Percentiles rank a stretch among this genome's conserved stretches.
phyloP scores from a whole-genome alignment of 352 stramenopile genomes.

The Phytophthora pinifolia region DNA sequence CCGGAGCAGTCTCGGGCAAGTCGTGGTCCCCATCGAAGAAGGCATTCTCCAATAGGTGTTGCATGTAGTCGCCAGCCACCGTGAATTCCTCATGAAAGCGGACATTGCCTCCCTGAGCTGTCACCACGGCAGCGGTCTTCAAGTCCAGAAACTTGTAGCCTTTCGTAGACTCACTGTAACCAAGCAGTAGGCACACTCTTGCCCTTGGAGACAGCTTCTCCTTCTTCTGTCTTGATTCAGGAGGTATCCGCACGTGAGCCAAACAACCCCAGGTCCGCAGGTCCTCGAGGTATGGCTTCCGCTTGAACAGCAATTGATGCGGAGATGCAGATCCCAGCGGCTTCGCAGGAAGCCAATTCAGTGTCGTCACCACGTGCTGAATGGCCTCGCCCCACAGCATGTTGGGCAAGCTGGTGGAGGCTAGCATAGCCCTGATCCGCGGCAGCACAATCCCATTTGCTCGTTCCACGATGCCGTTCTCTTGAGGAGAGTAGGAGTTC shows the following conservation, averaged over 20 bases:
- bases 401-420: background rate
- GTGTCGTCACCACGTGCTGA: background rate
- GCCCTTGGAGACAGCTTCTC: slow-evolving; percentile 1
- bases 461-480: background rate
- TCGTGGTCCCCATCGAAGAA: slow-evolving; percentile 3
- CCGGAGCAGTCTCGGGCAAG: slow-evolving; percentile 2
- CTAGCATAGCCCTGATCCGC: background rate
- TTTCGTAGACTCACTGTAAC: background rate
- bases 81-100: slow-evolving; percentile 9
- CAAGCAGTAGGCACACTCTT: background rate
- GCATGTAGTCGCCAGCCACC: slow-evolving; percentile 1
- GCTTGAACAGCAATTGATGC: background rate
- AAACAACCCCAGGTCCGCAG: slow-evolving; percentile 5
- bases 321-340: background rate
- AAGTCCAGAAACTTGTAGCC: slow-evolving; percentile 13
- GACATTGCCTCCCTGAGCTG: slow-evolving; percentile 1
- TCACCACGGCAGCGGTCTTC: slow-evolving; percentile 1
- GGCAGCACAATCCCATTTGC: background rate
- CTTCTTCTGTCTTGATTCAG: background rate
- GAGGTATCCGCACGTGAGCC: background rate
- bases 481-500: background rate
- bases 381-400: slow-evolving; percentile 2
- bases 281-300: background rate
- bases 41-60: slow-evolving; percentile 6
- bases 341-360: background rate